These are phyloP conservation scores for Dalbergia cochinchinensis DNA, from an alignment of 306 rosid species.

Conservation along the genomic window DNA sequence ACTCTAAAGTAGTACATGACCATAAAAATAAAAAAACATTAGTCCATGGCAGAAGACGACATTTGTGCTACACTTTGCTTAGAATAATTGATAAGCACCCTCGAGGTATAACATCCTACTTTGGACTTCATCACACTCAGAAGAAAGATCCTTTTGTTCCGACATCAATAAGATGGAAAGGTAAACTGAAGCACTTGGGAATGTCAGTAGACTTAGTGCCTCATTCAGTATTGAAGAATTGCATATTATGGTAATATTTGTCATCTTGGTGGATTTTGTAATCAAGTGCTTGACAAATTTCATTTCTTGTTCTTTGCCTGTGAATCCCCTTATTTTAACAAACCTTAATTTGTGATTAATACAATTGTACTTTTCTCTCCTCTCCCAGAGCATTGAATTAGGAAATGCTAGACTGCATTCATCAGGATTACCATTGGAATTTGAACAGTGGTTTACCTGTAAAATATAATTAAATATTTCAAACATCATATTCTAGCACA, in stretches of 20 bases:
- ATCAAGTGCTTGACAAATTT: slow-evolving; percentile 40
- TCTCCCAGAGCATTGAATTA: slow-evolving; percentile 36
- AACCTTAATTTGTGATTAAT: slow-evolving; percentile 26
- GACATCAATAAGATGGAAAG: slow-evolving; percentile 12
- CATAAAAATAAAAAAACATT: no score
- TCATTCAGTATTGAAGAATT: background rate
- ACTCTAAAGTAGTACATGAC: background rate
- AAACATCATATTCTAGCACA: background rate
- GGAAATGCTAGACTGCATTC: background rate
- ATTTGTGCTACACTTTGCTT: background rate
- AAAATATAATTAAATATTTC: background rate
- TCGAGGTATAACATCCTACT: background rate
- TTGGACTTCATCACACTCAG: no score
- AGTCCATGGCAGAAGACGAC: background rate
- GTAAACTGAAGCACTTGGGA: slow-evolving; percentile 9
- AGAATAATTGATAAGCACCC: background rate
- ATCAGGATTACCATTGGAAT: background rate
- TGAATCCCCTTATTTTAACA: slow-evolving; percentile 23
- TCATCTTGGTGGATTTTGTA: background rate
- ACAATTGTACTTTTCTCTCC: slow-evolving; percentile 10
- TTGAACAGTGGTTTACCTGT: background rate
- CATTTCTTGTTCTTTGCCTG: slow-evolving; percentile 39
- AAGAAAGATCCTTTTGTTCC: no score
- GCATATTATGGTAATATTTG: slow-evolving; percentile 27
- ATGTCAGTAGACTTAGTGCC: background rate